These are phyloP conservation scores for carrot (Daucus carota) DNA, from an alignment of 129 eudicot genomes.

Conservation along the genomic window DNA sequence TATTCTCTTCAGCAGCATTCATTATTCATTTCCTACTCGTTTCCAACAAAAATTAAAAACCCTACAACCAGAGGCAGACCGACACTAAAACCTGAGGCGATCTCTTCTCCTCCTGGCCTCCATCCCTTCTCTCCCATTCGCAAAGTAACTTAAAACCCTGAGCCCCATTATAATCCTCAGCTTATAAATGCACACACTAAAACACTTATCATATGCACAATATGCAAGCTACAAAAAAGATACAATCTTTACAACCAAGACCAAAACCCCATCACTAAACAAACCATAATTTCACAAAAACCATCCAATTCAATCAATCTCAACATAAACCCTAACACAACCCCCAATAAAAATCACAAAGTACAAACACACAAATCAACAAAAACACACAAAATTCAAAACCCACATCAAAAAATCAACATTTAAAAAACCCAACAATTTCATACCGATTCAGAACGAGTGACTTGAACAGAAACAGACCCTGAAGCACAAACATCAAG, in stretches of 20 bases:
- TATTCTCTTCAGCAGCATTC: not conserved
- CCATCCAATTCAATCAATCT: not conserved
- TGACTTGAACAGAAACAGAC: constrained; percentile 16
- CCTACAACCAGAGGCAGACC: too few species aligned
- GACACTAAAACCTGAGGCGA: too few species aligned
- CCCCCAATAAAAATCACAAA: not conserved
- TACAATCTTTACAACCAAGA: not conserved
- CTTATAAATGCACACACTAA: too few species aligned
- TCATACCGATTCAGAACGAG: constrained; percentile 51
- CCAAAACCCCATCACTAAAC: not conserved
- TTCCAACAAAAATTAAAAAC: not conserved
- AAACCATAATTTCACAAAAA: not conserved
- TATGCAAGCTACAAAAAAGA: not conserved
- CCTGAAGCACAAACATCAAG: constrained; percentile 9
- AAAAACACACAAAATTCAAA: not conserved
- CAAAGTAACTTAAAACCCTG: too few species aligned
- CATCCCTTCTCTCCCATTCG: too few species aligned
- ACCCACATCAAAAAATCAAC: not conserved
- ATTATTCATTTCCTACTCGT: not conserved
- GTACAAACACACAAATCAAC: not conserved
- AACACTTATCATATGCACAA: too few species aligned
- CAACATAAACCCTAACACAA: not conserved
- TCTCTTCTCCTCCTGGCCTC: too few species aligned
- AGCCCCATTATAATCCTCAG: not conserved
- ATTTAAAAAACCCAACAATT: not conserved